Evolutionary conservation across 2,329 filamentous ascomycete genomes (phyloP), one percentile per base, ranked within the genome.

Genomic region (Aciculosporium take): DNA sequence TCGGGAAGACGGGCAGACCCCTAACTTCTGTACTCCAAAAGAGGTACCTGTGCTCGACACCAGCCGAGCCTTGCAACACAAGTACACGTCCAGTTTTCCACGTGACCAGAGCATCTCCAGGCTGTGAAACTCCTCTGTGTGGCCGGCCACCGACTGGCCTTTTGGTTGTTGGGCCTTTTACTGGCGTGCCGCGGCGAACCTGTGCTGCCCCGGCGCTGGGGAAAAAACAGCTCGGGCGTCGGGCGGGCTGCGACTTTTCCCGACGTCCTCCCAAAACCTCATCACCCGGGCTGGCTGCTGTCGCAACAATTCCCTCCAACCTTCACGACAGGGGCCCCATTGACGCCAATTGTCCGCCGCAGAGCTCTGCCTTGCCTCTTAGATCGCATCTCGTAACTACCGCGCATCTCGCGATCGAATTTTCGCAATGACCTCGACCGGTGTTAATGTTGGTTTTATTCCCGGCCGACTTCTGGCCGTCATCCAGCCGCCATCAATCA

Each of bases 401-500:
- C 58, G 62, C 61, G 60, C 61, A 57, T 46, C 60, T 61, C 61
- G 59, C 66, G 56, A 59, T 58, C 56, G 51, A 52, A n/a, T n/a
- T 53, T 59, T 53, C 56, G 54, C 64, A 67, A 81, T 81, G 76
- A 73, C 76, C 65, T 69, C 74, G 51, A 77, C 79, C 61, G 76
- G 76, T 69, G 74, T 79, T 61, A 81, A 81, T 64, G 77, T 81
- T 67, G 50, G 69, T 69, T 50, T 47, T n/a, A n/a, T n/a, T 55
- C 51, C 40, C 37, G 27, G 17, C 28, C 31, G 23, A 9, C 30
- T 52, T 50, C 49, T 51, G 45, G 51, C 50, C 49, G 13, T 18
- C 36, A 13, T 18, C n/a, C 25, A 12, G 17, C 13, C n/a, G 27
- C 13, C 10, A 17, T 13, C 25, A 25, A 27, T 28, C 34, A 47